phyloP scores from a whole-genome alignment of 352 stramenopile genomes.

The Phytophthora constricta region DNA sequence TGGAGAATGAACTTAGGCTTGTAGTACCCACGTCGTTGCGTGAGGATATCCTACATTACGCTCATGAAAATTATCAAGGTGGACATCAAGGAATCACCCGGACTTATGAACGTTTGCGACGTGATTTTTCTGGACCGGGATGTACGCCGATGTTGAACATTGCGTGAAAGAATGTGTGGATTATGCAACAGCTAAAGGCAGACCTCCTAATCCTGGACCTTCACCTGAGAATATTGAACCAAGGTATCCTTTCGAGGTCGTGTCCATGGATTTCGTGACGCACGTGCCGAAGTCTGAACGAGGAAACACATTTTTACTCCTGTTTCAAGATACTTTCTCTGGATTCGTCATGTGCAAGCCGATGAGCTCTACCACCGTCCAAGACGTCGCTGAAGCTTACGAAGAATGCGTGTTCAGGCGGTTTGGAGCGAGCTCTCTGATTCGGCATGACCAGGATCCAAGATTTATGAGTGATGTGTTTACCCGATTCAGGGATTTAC shows the following conservation, averaged over 20 bases:
- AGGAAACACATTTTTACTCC: neutral
- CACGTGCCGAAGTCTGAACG: neutral
- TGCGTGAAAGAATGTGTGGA: neutral
- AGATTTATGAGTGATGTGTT: neutral
- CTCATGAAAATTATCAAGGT: neutral
- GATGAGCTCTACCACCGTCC: neutral
- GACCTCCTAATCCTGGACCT: neutral
- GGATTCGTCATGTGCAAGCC: neutral
- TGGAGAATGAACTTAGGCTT: neutral
- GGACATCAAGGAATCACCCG: neutral
- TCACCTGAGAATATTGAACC: neutral
- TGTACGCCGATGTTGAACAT: neutral
- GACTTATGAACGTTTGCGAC: neutral
- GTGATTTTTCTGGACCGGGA: neutral
- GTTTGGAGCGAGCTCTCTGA: neutral
- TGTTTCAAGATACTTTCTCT: neutral
- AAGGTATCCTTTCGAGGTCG: neutral
- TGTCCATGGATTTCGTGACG: neutral
- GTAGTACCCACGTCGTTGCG: neutral
- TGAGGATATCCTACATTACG: neutral
- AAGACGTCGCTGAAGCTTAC: neutral
- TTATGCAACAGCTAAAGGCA: neutral
- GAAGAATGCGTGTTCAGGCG: neutral
- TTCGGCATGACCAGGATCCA: neutral
- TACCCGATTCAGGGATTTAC: neutral